Evolutionary conservation across 148 eudicot genomes (phyloP), one percentile per base, ranked within the genome.

Genomic region (Euryodendron excelsum): DNA sequence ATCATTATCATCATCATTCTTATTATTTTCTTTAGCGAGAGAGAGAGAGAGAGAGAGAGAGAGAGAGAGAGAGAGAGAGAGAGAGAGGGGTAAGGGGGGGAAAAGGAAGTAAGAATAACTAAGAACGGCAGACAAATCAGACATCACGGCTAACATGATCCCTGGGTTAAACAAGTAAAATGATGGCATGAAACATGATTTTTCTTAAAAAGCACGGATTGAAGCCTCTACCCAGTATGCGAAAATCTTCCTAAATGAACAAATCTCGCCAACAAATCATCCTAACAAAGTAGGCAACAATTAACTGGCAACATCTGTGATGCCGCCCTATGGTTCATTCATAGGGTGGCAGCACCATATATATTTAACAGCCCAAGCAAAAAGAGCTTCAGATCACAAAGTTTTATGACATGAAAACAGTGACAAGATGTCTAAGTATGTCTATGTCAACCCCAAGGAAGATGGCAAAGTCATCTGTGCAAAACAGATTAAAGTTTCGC

Each of bases 361-460:
- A 50, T 13, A 1, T 48, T 48, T 48, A 0, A 48, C 52, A 48
- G 10, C 52, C 52, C 71, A 67, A 21, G 48, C 11, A 18, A 69
- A 69, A 45, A 37, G 73, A 69, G 31, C 55, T 69, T 41, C 55
- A 69, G 72, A 37, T 10, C 52, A 48, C 52, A 48, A n/a, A 41
- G 31, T 2, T 30, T 68, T 39, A 10, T n/a, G 47, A 66, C 36
- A 20, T 8, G n/a, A 9, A 66, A 37, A 66, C 44, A 36, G 47
- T 20, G 20, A 17, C 14, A 66, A 1, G n/a, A n/a, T n/a, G n/a
- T n/a, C n/a, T n/a, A n/a, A n/a, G n/a, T n/a, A 36, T 37, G 47
- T 37, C 44, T 37, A 15, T 66, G 70, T n/a, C 27, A 37, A 34
- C 44, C 23, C 34, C 27, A 66, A 66, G 47, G 47, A 66, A 36